Conservation (phyloP, 2,329 filamentous ascomycete genomes). For the Cercospora sp. region DNA sequence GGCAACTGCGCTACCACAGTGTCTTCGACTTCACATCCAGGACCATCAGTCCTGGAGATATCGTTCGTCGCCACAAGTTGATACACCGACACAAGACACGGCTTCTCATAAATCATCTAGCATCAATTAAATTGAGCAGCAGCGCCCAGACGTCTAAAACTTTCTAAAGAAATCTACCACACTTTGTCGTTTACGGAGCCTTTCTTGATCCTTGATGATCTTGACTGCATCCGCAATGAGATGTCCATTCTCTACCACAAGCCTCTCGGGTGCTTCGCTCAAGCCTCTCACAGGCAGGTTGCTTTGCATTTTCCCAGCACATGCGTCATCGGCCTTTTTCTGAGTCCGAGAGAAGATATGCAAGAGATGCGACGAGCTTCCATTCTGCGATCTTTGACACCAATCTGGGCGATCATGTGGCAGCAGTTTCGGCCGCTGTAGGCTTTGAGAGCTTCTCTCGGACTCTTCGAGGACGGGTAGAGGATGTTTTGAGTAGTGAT, state of each 20-base stretch:
- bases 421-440: slow-evolving; percentile 13
- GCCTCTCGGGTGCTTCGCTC: background rate
- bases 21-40: background rate
- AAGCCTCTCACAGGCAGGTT: background rate
- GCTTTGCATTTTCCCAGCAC: background rate
- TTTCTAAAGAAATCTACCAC: slow-evolving; percentile 30
- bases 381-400: slow-evolving; percentile 29
- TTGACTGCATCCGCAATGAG: slow-evolving; percentile 33
- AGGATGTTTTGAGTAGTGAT: background rate
- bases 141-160: slow-evolving; percentile 9
- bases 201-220: slow-evolving; percentile 31
- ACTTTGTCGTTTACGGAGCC: slow-evolving; percentile 21
- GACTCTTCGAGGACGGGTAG: slow-evolving; percentile 1
- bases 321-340: slow-evolving; percentile 1
- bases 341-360: slow-evolving; percentile 14
- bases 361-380: slow-evolving; percentile 17
- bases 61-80: background rate
- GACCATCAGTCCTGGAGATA: too few species aligned
- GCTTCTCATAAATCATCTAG: background rate
- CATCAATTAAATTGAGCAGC: background rate
- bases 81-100: background rate
- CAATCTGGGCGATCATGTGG: slow-evolving; percentile 30
- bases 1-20: background rate
- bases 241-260: slow-evolving; percentile 9
- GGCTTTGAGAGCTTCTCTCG: background rate